Base-by-base conservation (phyloP, 2,329 filamentous ascomycete species). In the Clonostachys sp. region DNA sequence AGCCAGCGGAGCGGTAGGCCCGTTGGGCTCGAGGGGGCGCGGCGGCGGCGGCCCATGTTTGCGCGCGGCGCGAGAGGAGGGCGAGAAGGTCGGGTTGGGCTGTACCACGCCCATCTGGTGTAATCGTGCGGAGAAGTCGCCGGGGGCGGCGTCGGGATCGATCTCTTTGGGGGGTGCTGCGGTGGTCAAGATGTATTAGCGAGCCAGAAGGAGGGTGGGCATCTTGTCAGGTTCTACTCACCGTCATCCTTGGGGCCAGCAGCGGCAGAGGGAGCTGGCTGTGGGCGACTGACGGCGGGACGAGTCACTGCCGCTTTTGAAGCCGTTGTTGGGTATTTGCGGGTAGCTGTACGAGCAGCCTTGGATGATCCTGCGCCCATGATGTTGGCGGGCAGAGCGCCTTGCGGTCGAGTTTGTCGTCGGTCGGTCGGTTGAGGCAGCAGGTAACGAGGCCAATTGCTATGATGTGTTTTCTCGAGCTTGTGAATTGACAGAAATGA, bases 101-200 rank as follows among this genome's bases (percentile, higher is more conserved):
- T 76, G 69, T 9, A 70, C 77, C 33, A 80, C 65, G 56, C 78
- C 78, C 71, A 82, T 79, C 51, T 76, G 63, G 24, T 69, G 69
- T 6, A 82, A 69, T 14, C 78, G 76, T 44, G 64, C 63, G 9
- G 77, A 72, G 60, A 78, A 81, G 51, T 64, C 71, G n/a, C 65
- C 58, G 41, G 67, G 62, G 16, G 63, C 51, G 35, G 60, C 56
- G 54, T 75, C 68, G n/a, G 73, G 68, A 48, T 73, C 67, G 50
- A 56, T 54, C 35, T 62, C 62, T 49, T 75, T 70, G 38, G 65
- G 57, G 46, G 57, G 63, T 30, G 24, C 24, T 30, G 24, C 3
- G 24, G 24, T 10, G 9, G 24, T 30, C 24, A 9, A 30, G 50
- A 72, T 66, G 10, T 66, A 71, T 76, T 45, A 42, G 17, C 8